phyloP scores from a whole-genome alignment of 169 alveolate species.

The Theileria annulata region DNA sequence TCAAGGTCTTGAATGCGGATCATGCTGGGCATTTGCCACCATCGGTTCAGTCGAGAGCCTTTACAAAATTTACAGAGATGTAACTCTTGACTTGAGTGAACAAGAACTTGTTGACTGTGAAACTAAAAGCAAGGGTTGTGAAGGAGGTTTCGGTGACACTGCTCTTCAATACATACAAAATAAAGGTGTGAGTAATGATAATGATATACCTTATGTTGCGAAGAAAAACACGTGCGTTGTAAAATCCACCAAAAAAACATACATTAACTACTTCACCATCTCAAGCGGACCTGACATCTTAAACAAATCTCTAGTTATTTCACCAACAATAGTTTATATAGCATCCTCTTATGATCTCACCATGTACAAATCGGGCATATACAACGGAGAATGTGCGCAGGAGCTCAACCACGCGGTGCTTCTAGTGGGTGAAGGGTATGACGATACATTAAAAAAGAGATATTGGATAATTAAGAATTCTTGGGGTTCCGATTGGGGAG shows the following conservation, averaged over 20 bases:
- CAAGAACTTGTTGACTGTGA: constrained; percentile 88
- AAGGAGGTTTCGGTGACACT: constrained; percentile 83
- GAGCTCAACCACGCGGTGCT: constrained; percentile 82
- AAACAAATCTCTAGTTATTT: constrained; percentile 56
- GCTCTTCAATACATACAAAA: constrained; percentile 80
- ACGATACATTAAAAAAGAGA: constrained; percentile 33
- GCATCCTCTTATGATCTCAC: constrained; percentile 83
- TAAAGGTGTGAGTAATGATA: constrained; percentile 69
- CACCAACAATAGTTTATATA: constrained; percentile 87
- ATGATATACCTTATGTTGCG: constrained; percentile 79
- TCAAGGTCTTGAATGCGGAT: constrained; percentile 71
- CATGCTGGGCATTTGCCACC: constrained; percentile 87
- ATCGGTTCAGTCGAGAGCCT: constrained; percentile 77
- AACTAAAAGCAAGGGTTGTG: constrained; percentile 74
- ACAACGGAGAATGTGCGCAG: constrained; percentile 66
- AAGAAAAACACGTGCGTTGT: constrained; percentile 38
- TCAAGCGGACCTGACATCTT: constrained; percentile 63
- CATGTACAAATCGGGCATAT: constrained; percentile 80
- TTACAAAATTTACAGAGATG: constrained; percentile 56
- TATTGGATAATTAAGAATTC: constrained; percentile 84
- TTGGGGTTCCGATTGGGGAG: constrained; percentile 87
- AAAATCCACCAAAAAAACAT: constrained; percentile 16
- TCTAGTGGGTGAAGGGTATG: constrained; percentile 82
- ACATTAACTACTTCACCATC: constrained; percentile 19
- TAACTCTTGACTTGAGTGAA: constrained; percentile 74